Evolutionary conservation across 2,329 filamentous ascomycete genomes (phyloP), one percentile per base, ranked within the genome.

Genomic region (Chaetothyriales sp.): DNA sequence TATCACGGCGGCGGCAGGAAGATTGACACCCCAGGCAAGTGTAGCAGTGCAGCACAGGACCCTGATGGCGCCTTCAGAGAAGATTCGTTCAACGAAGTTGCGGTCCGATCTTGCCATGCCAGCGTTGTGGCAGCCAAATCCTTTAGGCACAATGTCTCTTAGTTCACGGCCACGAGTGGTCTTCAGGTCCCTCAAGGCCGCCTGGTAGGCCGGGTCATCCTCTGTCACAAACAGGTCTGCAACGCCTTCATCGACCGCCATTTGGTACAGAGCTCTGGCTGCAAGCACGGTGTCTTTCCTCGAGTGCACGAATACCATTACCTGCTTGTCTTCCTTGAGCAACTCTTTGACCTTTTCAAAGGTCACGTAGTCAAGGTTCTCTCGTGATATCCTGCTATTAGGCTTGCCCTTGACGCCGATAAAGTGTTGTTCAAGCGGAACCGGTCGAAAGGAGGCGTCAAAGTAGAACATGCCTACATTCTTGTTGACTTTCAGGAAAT

Each of bases 271-370:
- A 71, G 83, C 86, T 57, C 85, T 83, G 45, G 92, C 89, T 1
- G 90, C 93, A 55, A 84, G 78, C 58, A 94, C 80, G 0, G 93
- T 98, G 60, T 99, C 93, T 64, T 94, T 89, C 22, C 92, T 78
- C 1, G 90, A 95, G 65, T 98, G 93, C 9, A 98, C 93, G 66
- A 99, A 98, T 0, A 99, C 90, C 93, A 99, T 98, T 58, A 98
- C 78, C 65, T 98, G 92, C 62, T 99, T 92, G n/a, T 86, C 89
- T 52, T 75, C 73, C 63, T 88, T 80, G 2, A 98, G 74, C 89
- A 98, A 95, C 49, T 92, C 84, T 59, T 81, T 83, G 46, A 95
- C 88, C 64, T 99, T 99, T 58, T 96, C 89, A 63, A 93, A 98
- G 0, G 87, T 81, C 2, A 87, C 81, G 20, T 76, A 76, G 59